Conservation (phyloP, 2,329 filamentous ascomycete genomes). For the Didymella pinodella region DNA sequence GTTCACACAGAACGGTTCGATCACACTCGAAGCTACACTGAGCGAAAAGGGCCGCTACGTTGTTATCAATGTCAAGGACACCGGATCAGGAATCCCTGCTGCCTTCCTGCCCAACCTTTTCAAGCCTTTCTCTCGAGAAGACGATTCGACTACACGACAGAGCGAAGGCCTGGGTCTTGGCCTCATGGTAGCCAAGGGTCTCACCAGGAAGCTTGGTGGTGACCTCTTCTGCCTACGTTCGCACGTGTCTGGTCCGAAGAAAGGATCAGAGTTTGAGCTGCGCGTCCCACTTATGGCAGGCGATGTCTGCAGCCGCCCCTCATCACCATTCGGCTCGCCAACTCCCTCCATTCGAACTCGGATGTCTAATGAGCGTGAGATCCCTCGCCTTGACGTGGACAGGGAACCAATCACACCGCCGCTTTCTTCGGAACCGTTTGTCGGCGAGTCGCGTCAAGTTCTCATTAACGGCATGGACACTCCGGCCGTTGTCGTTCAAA, state of each 20-base stretch:
- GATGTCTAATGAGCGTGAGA: conserved; percentile 42
- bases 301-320: conserved; percentile 59
- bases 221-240: conserved; percentile 71
- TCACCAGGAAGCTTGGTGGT: conserved; percentile 73
- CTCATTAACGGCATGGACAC: conserved; percentile 14
- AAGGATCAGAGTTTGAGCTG: conserved; percentile 74
- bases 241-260: conserved; percentile 65
- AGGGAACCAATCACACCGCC: conserved; percentile 42
- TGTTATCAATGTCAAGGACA: conserved; percentile 69
- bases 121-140: conserved; percentile 73
- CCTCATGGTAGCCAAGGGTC: conserved; percentile 74
- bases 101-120: conserved; percentile 73
- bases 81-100: conserved; percentile 72
- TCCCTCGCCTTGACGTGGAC: conserved; percentile 26
- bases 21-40: conserved; percentile 64
- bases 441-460: conserved; percentile 21
- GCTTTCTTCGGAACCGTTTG: conserved; percentile 34
- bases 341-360: conserved; percentile 48
- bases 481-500: conserved; percentile 25
- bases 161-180: conserved; percentile 74
- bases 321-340: conserved; percentile 59
- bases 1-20: conserved; percentile 71
- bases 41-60: conserved; percentile 62
- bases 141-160: conserved; percentile 71
- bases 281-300: conserved; percentile 66